phyloP scores from a whole-genome alignment of 2,329 filamentous ascomycete species.

The Colletotrichum ledebouriae region DNA sequence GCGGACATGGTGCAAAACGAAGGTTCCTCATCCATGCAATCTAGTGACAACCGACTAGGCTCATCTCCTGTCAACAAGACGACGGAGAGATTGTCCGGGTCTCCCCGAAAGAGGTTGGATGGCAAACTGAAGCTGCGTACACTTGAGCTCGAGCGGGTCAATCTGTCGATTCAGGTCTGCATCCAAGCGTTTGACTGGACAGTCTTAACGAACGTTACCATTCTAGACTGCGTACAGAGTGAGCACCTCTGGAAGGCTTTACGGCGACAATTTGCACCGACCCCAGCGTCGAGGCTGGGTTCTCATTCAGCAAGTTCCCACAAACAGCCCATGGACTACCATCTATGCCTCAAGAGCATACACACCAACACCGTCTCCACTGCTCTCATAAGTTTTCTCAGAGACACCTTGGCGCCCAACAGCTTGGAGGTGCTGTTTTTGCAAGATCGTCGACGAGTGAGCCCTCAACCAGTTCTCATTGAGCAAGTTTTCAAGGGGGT shows the following conservation, averaged over 20 bases:
- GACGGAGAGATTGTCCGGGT: conserved; percentile 4
- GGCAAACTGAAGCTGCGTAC: conserved; percentile 76
- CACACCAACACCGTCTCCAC: conserved; percentile 81
- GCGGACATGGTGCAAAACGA: not conserved
- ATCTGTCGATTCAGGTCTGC: conserved; percentile 79
- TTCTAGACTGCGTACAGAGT: conserved; percentile 80
- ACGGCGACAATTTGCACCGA: conserved; percentile 71
- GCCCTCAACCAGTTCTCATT: conserved; percentile 68
- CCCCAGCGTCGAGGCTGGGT: conserved; percentile 43
- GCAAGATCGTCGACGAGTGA: conserved; percentile 72
- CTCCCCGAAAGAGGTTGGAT: conserved; percentile 59
- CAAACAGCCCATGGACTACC: conserved; percentile 63
- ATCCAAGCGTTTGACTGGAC: conserved; percentile 82
- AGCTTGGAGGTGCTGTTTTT: conserved; percentile 84
- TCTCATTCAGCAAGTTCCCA: conserved; percentile 44
- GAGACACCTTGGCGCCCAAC: conserved; percentile 82
- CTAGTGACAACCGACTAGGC: conserved; percentile 1
- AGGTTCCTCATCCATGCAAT: not conserved
- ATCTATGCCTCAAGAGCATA: conserved; percentile 77
- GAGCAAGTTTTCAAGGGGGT: conserved; percentile 79
- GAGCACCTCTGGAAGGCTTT: conserved; percentile 82
- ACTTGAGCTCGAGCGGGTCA: conserved; percentile 81
- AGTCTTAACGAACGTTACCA: conserved; percentile 76
- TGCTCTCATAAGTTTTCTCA: conserved; percentile 79
- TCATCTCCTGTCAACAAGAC: not conserved